Evolutionary conservation across 164 flowering plant species (phyloP), one percentile per base, ranked within the genome.

Genomic region (Cinnamomum micranthum): DNA sequence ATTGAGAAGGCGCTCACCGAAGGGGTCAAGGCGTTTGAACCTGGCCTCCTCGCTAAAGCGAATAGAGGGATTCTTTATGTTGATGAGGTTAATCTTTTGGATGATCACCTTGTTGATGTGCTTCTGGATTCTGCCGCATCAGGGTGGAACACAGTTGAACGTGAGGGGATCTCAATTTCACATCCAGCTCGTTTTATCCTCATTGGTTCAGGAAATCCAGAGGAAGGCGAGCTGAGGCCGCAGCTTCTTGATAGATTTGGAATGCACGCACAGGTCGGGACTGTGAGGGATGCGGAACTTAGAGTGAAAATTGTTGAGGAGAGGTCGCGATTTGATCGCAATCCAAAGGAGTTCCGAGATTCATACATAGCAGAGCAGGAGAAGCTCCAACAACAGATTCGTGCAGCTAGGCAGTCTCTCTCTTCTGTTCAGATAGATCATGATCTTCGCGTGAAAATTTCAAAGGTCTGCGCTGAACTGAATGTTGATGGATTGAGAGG

Each of bases 211-310:
- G 97, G 98, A 59, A 95, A 95, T 77, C 99, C 99, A 0, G 99
- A 95, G 82, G 99, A 95, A 84, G 99, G 99, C 9, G 99, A 95
- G 84, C 89, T 95, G 22, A 88, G 99, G 85, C 99, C 99, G 22
- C 99, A 95, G 75, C 90, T 95, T 33, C 97, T 95, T 58, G 99
- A 93, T 75, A 85, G 99, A 23, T 95, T 95, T 80, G 99, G 99
- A 62, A 95, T 95, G 99, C 99, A 95, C 69, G 99, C 98, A 7
- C 99, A 95, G 79, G 99, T 95, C 1, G 95, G 98, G 41, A 95
- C 99, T 4, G 99, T 95, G 22, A 87, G 87, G 74, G 99, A 95
- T 85, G 97, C 99, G 1, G 99, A 95, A 78, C 89, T 93, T 19
- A 84, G 99, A 76, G 98, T 95, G 62, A 93, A 95, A 82, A 95